These are phyloP conservation scores for Tetrahymena borealis DNA, from an alignment of 73 alveolate species.

Conservation along the genomic window DNA sequence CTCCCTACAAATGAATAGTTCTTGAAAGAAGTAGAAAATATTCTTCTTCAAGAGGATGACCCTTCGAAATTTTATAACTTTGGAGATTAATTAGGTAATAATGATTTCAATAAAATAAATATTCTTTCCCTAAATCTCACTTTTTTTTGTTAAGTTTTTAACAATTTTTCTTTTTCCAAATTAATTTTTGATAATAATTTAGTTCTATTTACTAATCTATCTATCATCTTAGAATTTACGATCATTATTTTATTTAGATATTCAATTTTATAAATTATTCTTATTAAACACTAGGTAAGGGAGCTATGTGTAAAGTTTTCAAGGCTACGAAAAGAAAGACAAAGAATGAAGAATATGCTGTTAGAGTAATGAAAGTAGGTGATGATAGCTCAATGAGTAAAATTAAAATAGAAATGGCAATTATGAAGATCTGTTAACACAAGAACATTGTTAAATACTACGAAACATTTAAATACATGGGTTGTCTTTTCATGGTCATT, in stretches of 20 bases:
- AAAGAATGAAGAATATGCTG: constrained; percentile 29
- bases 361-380: constrained; percentile 41
- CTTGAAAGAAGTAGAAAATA: constrained; percentile 14
- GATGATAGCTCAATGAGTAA: constrained; percentile 8
- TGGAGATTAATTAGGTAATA: constrained; percentile 24
- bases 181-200: no score
- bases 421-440: constrained; percentile 36
- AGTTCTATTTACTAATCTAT: no score
- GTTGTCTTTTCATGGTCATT: constrained; percentile 36
- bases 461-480: constrained; percentile 10
- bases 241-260: no score
- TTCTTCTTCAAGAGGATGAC: constrained; percentile 13
- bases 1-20: constrained; percentile 36
- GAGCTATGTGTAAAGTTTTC: constrained; percentile 20
- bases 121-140: no score
- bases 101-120: no score
- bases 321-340: constrained; percentile 30
- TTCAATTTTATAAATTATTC: not conserved
- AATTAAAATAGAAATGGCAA: constrained; percentile 36
- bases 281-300: not conserved
- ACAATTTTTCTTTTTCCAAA: no score
- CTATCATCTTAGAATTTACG: no score
- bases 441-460: constrained; percentile 24
- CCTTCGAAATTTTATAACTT: constrained; percentile 20
- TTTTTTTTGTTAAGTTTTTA: no score